phyloP scores from a whole-genome alignment of 768 basidiomycete genomes.

The Cyclocybe aegerita region DNA sequence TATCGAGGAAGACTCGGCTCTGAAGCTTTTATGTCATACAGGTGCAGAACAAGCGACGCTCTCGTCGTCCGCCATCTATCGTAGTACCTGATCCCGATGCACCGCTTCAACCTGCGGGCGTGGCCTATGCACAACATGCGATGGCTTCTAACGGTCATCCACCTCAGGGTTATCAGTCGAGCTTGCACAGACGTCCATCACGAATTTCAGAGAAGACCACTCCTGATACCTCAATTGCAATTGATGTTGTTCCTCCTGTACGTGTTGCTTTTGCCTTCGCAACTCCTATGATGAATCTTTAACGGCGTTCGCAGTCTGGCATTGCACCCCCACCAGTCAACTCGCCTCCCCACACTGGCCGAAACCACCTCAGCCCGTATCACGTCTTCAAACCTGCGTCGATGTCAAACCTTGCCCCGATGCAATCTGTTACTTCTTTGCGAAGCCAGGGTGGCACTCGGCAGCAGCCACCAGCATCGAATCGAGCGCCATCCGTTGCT shows the following conservation, averaged over 20 bases:
- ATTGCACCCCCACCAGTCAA: conserved; percentile 13
- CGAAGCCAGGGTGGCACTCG: conserved; percentile 11
- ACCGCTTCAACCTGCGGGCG: conserved; percentile 14
- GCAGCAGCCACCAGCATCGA: not conserved
- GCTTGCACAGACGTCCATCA: conserved; percentile 16
- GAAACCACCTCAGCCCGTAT: conserved; percentile 26
- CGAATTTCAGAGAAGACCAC: conserved; percentile 16
- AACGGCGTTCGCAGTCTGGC: conserved; percentile 15
- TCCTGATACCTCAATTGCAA: conserved; percentile 18
- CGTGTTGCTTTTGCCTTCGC: conserved; percentile 1
- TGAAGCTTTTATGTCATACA: not conserved
- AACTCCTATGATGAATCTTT: not conserved
- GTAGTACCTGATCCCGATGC: conserved; percentile 20
- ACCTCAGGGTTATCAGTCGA: conserved; percentile 6
- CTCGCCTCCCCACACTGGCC: conserved; percentile 25
- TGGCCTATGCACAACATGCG: conserved; percentile 14
- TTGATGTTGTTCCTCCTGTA: conserved; percentile 27
- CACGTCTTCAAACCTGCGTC: conserved; percentile 17
- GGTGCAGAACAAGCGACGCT: conserved; percentile 13
- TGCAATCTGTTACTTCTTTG: conserved; percentile 11
- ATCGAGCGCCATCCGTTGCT: conserved; percentile 10
- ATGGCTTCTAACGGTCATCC: conserved; percentile 1
- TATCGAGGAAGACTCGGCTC: not conserved
- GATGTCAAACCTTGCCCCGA: conserved; percentile 3
- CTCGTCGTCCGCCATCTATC: conserved; percentile 16